These are phyloP conservation scores for Thelonectria rubi DNA, from an alignment of 2,329 filamentous ascomycete species.

Conservation along the genomic window DNA sequence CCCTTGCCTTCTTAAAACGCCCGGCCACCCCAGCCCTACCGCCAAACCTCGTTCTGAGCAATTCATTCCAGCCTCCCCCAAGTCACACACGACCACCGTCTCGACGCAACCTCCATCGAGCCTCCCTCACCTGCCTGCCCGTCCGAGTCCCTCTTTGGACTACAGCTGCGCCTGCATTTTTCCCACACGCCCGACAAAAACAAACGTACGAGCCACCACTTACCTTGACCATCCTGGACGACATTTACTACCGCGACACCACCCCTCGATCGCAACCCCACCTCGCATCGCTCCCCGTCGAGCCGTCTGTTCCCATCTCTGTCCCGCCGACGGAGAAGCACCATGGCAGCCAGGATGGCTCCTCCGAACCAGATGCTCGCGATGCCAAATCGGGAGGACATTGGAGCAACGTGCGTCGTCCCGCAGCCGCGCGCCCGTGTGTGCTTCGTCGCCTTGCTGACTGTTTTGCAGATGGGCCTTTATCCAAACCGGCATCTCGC, in stretches of 20 bases:
- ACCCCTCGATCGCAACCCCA: slow-evolving; percentile 41
- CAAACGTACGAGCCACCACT: slow-evolving; percentile 5
- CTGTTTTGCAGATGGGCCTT: slow-evolving; percentile 78
- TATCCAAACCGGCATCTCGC: slow-evolving; percentile 85
- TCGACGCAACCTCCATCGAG: slow-evolving; percentile 5
- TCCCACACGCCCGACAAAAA: neutral
- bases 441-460: slow-evolving; percentile 33
- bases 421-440: slow-evolving; percentile 3
- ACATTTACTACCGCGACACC: slow-evolving; percentile 26
- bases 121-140: slow-evolving; percentile 6
- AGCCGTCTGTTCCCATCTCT: slow-evolving; percentile 27
- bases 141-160: neutral
- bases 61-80: slow-evolving; percentile 13
- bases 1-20: neutral
- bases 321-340: slow-evolving; percentile 30
- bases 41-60: slow-evolving; percentile 21
- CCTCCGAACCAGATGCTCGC: slow-evolving; percentile 60
- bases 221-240: slow-evolving; percentile 30
- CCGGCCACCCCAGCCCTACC: slow-evolving; percentile 16
- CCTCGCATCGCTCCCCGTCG: slow-evolving; percentile 34
- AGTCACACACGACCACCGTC: slow-evolving; percentile 11
- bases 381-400: slow-evolving; percentile 69
- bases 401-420: slow-evolving; percentile 57
- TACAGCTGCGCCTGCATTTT: slow-evolving; percentile 3
- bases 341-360: slow-evolving; percentile 50